Evolutionary conservation across 106 monocot genomes (phyloP), one percentile per base, ranked within the genome.

Genomic region (Posidonia australis): DNA sequence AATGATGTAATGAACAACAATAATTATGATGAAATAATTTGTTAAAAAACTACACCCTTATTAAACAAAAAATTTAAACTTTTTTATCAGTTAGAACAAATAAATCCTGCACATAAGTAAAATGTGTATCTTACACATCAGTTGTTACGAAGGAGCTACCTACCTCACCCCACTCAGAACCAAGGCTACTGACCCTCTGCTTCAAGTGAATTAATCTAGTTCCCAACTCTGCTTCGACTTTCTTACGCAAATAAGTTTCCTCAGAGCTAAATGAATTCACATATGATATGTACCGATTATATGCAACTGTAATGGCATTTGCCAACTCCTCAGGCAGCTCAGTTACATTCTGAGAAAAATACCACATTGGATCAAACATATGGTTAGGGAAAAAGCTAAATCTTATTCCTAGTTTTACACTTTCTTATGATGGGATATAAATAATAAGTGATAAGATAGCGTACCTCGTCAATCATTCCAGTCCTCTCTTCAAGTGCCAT

Each of bases 121-220:
- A n/a, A n/a, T n/a, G n/a, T n/a, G n/a, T n/a, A n/a, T n/a, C n/a
- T n/a, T n/a, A n/a, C n/a, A n/a, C n/a, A n/a, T n/a, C n/a, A n/a
- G n/a, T n/a, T n/a, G n/a, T n/a, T n/a, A n/a, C n/a, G n/a, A n/a
- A n/a, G n/a, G n/a, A 43, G 25, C 5, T 64, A 44, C 16, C 73
- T 78, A 96, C 96, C 81, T 98, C 84, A 65, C 96, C 96, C 96
- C 96, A 98, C 32, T 98, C 90, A 14, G 86, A 82, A 51, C 90
- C 96, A 70, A 91, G 81, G 42, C 90, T 87, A 71, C 82, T 81
- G 74, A 90, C 87, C 56, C 96, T 87, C 90, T 90, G 91, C 73
- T 98, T 98, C 30, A 98, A 65, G 69, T 90, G 96, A 58, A 98
- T 87, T 84, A 98, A 77, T 75, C 87, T 84, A 63, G 90, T 90